Base-by-base conservation (phyloP, 2,329 filamentous ascomycete genomes). In the Ophiostoma fasciatum region DNA sequence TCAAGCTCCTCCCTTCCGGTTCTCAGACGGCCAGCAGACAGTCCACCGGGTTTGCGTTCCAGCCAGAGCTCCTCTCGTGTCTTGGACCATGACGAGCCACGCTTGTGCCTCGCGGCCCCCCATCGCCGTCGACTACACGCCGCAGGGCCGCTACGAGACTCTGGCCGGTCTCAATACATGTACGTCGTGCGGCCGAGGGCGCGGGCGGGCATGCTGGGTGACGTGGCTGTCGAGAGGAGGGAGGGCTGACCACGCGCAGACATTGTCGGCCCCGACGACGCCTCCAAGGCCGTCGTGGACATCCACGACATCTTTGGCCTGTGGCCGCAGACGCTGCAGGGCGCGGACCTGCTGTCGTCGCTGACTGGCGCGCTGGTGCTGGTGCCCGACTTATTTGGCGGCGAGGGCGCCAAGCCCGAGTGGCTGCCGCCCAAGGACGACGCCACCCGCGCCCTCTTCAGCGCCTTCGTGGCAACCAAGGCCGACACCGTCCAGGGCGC, bases 251-350 rank as follows among this genome's bases (percentile, higher is more conserved):
- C n/a, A 31, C 12, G 44, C 8, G 40, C 47, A 50, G 62, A 64
- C 36, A 47, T 60, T 5, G 47, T 51, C 3, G 52, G 55, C 25
- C 50, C 59, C 22, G 48, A 49, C 9, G 45, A 49, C 23, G 47
- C 57, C 11, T 51, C 48, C 22, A 51, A 46, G 28, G 62, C 57
- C 30, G 51, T 67, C 9, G 48, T 68, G 14, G 50, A 58, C 39
- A 51, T 68, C 38, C 65, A 63, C 48, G 65, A 68, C 47, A 53
- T 66, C 45, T 66, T 68, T 42, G 61, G 63, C 40, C 42, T 58
- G 33, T 49, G 55, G 31, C 51, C 54, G 7, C 64, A 68, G 46
- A 65, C 60, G 4, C 46, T 64, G 6, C 62, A 66, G 43, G 65
- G 63, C 19, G 63, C 62, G 1, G 64, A 68, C 46, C 51, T 59